Evolutionary conservation across 495 filamentous ascomycete genomes (phyloP), one percentile per base, ranked within the genome.

Genomic region (Elaphomyces granulatus): DNA sequence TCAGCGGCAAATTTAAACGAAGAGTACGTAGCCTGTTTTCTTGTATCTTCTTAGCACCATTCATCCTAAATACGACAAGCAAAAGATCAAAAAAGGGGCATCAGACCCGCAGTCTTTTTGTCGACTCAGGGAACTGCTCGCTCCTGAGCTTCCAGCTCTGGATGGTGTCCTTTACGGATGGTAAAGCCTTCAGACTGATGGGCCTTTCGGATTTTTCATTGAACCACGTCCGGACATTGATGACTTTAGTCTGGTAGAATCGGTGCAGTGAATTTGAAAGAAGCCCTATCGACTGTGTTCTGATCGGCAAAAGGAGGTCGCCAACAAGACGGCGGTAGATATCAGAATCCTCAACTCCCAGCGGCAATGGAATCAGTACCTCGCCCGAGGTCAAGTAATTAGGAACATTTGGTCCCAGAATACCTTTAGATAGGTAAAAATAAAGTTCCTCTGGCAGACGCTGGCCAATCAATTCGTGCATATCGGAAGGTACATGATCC

Each of bases 381-480:
- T 87, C 77, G 19, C 81, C 78, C 21, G 80, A 79, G 0, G 80
- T 79, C 37, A 92, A 68, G 70, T 77, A 87, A 50, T 81, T 84
- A 7, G 92, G 70, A 12, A 94, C 63, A 30, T 86, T 77, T 2
- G 86, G 68, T 4, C 84, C 76, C 42, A 94, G 71, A 12, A 94
- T 57, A 20, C 83, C 90, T 20, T 73, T 78, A 43, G 84, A 83
- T 21, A 96, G 70, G 49, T 99, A 96, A 54, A 83, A 81, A 55
- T 86, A 94, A 4, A 99, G 64, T 60, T 99, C 92, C 38, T 87
- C 77, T 1, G 92, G 87, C 12, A 99, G 68, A 21, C 86, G 83
- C 39, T 87, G 75, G 15, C 87, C 86, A 46, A 93, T 79, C 52
- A 95, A 82, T 47, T 87, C 80, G 58, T 90, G 83, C 45, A 86